Conservation (phyloP, 225 moss, liverwort and hornwort genomes). For the Climacium dendroides region DNA sequence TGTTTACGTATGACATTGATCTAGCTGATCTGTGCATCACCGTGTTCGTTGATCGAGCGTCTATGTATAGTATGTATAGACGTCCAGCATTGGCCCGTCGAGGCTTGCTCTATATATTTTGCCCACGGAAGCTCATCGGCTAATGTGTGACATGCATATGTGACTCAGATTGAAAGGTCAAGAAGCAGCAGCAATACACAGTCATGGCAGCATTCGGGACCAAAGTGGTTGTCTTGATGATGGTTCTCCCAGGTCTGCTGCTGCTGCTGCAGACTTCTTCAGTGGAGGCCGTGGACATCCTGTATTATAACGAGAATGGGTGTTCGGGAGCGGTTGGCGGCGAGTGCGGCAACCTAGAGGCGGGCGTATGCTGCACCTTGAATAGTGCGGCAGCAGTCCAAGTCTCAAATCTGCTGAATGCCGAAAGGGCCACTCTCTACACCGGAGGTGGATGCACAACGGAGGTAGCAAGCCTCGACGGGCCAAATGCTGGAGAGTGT, state of each 20-base stretch:
- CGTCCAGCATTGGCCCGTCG: too few relatives aligned
- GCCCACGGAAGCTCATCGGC: too few relatives aligned
- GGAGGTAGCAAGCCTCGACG: fast-evolving
- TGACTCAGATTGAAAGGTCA: neutral
- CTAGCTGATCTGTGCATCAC: too few relatives aligned
- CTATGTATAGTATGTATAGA: too few relatives aligned
- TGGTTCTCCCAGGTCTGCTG: neutral
- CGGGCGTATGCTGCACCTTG: fast-evolving
- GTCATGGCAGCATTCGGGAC: neutral
- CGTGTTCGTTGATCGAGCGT: too few relatives aligned
- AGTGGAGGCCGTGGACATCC: neutral
- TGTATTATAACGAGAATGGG: fast-evolving
- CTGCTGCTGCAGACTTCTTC: neutral
- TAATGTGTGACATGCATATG: neutral
- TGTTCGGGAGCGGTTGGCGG: fast-evolving
- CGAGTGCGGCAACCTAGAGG: fast-evolving
- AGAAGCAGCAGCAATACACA: neutral
- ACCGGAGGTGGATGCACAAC: neutral
- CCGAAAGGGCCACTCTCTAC: too few relatives aligned
- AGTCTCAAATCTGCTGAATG: too few relatives aligned
- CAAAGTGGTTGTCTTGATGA: neutral
- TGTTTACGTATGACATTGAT: too few relatives aligned
- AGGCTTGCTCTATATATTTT: too few relatives aligned
- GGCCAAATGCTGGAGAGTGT: neutral
- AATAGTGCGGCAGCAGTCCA: neutral